Conservation (phyloP, 1,284 basidiomycete species). For the Garcileccinum viscosum region DNA sequence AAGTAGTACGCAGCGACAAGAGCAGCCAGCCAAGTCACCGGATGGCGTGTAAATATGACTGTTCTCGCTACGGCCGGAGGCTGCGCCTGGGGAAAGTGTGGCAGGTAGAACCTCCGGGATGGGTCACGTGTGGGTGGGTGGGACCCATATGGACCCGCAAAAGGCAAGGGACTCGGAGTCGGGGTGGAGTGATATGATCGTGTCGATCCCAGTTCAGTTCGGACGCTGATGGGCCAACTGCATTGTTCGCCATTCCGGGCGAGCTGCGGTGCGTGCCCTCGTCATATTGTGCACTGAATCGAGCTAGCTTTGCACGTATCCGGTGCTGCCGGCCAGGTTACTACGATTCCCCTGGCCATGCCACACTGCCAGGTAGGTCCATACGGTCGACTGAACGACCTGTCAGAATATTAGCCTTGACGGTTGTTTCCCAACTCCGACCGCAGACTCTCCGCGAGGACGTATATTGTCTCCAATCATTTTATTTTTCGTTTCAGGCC, state of each 20-base stretch:
- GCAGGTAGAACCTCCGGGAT: not conserved
- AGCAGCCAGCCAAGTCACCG: not conserved
- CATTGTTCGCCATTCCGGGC: constrained; percentile 40
- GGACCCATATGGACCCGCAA: constrained; percentile 48
- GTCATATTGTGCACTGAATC: constrained; percentile 38
- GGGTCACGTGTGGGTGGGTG: constrained; percentile 28
- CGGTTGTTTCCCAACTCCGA: constrained; percentile 41
- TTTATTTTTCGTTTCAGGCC: constrained; percentile 36
- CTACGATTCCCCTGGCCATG: not conserved
- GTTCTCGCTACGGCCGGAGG: not conserved
- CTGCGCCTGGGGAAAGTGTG: not conserved
- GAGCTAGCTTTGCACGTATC: constrained; percentile 16
- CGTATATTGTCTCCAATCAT: constrained; percentile 34
- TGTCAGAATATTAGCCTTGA: constrained; percentile 27
- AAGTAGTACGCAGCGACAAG: too few species aligned
- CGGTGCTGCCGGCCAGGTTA: not conserved
- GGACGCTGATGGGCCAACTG: constrained; percentile 7
- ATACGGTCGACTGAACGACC: constrained; percentile 2
- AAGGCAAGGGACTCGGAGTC: constrained; percentile 25
- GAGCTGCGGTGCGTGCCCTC: constrained; percentile 32
- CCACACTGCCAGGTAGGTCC: constrained; percentile 4
- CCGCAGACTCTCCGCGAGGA: constrained; percentile 42
- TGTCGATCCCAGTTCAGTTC: constrained; percentile 31
- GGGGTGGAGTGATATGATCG: not conserved
- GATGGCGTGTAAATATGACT: not conserved